phyloP scores from a whole-genome alignment of 106 monocot genomes.

The Dendrobium catenatum region DNA sequence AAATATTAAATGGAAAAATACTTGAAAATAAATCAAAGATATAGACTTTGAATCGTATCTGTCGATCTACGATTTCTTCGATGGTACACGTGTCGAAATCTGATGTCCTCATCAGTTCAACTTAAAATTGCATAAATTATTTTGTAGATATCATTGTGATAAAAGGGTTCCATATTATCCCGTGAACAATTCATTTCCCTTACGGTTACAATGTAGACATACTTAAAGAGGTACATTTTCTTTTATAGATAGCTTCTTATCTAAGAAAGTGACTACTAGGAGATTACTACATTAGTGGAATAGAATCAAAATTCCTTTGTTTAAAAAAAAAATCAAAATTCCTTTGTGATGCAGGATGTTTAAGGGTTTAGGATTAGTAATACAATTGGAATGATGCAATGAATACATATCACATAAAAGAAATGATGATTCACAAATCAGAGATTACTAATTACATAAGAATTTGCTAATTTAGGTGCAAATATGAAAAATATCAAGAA shows the following conservation, averaged over 20 bases:
- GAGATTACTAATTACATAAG: too few species aligned
- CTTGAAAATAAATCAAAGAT: too few species aligned
- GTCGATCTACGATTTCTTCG: too few species aligned
- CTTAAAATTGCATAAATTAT: background rate
- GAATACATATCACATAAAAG: background rate
- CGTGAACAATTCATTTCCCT: background rate
- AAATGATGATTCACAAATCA: background rate
- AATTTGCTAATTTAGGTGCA: too few species aligned
- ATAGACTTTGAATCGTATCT: too few species aligned
- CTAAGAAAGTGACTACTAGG: background rate
- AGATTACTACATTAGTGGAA: background rate
- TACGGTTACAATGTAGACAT: background rate
- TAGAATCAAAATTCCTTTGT: background rate
- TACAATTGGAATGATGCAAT: background rate
- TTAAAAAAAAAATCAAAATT: too few species aligned
- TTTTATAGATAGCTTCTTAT: background rate
- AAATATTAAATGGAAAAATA: too few species aligned
- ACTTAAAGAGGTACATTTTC: background rate
- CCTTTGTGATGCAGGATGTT: background rate
- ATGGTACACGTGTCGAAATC: too few species aligned
- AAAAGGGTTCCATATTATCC: background rate
- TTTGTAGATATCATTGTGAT: too few species aligned
- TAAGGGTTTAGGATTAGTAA: background rate
- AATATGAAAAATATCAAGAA: too few species aligned
- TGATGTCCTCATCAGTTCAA: background rate